A percentile compares a stretch with the other conserved stretches of the same genome.
Evolutionary conservation across 805 yeast species (phyloP).

Genomic region (Sungouiella thailandica): DNA sequence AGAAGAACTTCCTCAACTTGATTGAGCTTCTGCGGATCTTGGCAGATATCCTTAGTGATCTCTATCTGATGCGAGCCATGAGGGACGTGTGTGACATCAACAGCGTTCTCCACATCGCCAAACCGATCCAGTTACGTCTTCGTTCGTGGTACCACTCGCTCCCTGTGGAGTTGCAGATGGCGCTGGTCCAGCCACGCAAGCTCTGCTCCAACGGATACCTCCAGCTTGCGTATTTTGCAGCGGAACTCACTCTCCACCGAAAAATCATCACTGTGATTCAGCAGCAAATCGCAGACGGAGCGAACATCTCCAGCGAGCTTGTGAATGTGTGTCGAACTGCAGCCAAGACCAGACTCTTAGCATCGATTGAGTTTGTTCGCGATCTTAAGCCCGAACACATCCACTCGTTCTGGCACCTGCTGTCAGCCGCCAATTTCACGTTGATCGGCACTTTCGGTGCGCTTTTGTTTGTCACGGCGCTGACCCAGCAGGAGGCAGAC

Average conservation of each 20-base stretch:
- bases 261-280: conserved; percentile 57
- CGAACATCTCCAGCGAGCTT: conserved; percentile 31
- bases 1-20: conserved; percentile 60
- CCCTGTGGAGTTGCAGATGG: conserved; percentile 63
- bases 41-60: conserved; percentile 65
- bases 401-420: conserved; percentile 86
- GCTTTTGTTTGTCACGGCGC: conserved; percentile 64
- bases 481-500: conserved; percentile 53
- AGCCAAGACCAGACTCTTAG: conserved; percentile 74
- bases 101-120: conserved; percentile 68
- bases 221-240: conserved; percentile 82
- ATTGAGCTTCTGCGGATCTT: conserved; percentile 64
- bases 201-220: conserved; percentile 72
- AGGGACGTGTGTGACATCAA: conserved; percentile 53
- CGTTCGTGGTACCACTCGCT: conserved; percentile 75
- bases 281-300: conserved; percentile 29
- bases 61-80: conserved; percentile 68
- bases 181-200: conserved; percentile 51
- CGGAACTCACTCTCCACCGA: conserved; percentile 83
- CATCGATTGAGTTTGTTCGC: conserved; percentile 75
- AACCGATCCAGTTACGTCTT: conserved; percentile 68
- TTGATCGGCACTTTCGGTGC: conserved; percentile 87
- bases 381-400: conserved; percentile 77
- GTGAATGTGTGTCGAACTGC: conserved; percentile 71
- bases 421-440: conserved; percentile 73